A percentile compares a stretch with the other conserved stretches of the same genome.
These are phyloP conservation scores for Blastocrithidia nonstop DNA, from an alignment of 208 protist species.

Conservation along the genomic window DNA sequence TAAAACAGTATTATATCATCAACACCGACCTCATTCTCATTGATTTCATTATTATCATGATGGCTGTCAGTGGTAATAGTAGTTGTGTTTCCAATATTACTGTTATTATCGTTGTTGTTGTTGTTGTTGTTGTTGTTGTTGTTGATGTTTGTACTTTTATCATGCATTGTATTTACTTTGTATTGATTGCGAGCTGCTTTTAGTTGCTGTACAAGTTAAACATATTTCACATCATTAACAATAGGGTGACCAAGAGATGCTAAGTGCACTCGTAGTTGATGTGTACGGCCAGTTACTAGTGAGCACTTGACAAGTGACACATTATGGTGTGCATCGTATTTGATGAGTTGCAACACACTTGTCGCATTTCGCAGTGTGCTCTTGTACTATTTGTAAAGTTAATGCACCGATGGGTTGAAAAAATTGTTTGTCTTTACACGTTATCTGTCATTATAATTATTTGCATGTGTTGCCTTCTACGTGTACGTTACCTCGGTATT, in stretches of 20 bases:
- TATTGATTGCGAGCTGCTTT: background rate
- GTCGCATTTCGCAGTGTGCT: slow-evolving; percentile 27
- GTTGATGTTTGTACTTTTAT: background rate
- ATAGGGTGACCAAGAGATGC: slow-evolving; percentile 77
- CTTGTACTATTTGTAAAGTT: slow-evolving; percentile 11
- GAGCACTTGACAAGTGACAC: slow-evolving; percentile 52
- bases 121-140: slow-evolving; percentile 1
- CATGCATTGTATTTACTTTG: background rate
- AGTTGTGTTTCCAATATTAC: background rate
- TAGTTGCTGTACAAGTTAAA: background rate
- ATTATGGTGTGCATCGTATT: slow-evolving; percentile 21
- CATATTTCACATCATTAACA: slow-evolving; percentile 63
- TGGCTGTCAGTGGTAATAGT: background rate
- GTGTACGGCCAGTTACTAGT: slow-evolving; percentile 81
- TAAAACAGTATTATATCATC: no score
- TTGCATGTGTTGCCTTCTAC: no score
- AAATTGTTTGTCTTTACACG: background rate
- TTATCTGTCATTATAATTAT: no score
- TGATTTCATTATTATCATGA: background rate
- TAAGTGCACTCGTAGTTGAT: slow-evolving; percentile 88
- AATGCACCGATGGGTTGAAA: background rate
- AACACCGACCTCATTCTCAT: no score
- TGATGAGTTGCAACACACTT: slow-evolving; percentile 14
- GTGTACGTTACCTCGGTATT: no score
- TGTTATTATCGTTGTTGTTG: background rate